Evolutionary conservation across 345 rosid genomes (phyloP).

Genomic region (Eucalyptus pauciflora): DNA sequence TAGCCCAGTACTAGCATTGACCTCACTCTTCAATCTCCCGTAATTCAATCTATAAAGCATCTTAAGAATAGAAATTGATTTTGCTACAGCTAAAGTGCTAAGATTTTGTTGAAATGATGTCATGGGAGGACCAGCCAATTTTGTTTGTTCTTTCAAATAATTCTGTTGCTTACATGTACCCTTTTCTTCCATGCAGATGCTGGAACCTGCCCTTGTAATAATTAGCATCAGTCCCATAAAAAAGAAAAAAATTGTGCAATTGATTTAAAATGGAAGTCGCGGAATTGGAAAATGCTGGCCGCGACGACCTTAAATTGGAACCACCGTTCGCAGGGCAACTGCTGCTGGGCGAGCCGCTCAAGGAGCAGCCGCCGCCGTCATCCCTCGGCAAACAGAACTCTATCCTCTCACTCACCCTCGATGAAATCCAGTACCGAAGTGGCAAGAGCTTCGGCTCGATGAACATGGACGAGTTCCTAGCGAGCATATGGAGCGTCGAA

Average conservation of each 20-base stretch:
- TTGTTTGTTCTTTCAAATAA: not conserved
- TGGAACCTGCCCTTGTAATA: not conserved
- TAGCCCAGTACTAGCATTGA: not conserved
- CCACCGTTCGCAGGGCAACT: not conserved
- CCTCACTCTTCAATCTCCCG: not conserved
- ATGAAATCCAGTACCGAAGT: conserved; percentile 69
- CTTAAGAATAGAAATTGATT: not conserved
- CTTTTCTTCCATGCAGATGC: not conserved
- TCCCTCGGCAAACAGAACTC: conserved; percentile 26
- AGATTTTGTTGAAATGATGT: not conserved
- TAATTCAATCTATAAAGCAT: not conserved
- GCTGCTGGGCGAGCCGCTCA: not conserved
- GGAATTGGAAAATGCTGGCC: not conserved
- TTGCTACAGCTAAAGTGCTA: not conserved
- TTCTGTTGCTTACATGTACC: not conserved
- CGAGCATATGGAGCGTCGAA: conserved; percentile 59
- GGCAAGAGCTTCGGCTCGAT: conserved; percentile 75
- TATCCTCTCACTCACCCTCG: conserved; percentile 62
- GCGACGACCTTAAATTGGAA: not conserved
- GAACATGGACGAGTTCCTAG: conserved; percentile 90
- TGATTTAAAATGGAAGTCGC: not conserved
- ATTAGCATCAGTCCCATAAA: not conserved
- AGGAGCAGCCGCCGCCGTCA: not conserved
- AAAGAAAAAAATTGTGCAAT: not conserved
- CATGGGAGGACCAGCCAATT: not conserved